Percentiles rank a stretch among this genome's conserved stretches.
phyloP scores from a whole-genome alignment of 441 rosid species.

The Euphorbia corollata region DNA sequence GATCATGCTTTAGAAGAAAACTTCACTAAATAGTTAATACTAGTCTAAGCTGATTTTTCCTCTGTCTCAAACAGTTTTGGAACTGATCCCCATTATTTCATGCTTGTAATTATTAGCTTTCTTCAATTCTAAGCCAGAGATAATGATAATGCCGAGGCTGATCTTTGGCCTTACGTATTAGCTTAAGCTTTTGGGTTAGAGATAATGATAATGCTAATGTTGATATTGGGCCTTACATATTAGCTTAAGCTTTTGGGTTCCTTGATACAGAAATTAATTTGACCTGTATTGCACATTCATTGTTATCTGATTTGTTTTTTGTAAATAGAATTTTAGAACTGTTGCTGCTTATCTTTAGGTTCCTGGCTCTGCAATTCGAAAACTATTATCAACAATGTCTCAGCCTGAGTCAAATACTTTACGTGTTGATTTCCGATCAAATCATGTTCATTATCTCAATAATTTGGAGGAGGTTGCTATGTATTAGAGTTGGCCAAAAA shows the following conservation, averaged over 20 bases:
- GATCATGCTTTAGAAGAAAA: too few species aligned
- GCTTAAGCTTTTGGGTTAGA: too few species aligned
- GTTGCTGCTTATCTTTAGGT: slow-evolving; percentile 44
- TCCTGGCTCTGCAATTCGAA: slow-evolving; percentile 53
- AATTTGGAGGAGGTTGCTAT: slow-evolving; percentile 96
- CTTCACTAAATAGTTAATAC: too few species aligned
- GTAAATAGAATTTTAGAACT: slow-evolving; percentile 18
- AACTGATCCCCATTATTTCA: not conserved
- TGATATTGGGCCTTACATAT: too few species aligned
- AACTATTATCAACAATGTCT: slow-evolving; percentile 59
- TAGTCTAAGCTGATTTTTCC: too few species aligned
- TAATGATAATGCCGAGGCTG: too few species aligned
- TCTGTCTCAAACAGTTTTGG: too few species aligned
- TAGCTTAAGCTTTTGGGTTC: too few species aligned
- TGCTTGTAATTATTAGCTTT: not conserved
- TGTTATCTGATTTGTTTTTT: not conserved
- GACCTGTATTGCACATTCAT: not conserved
- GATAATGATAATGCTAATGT: too few species aligned
- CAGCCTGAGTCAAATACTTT: slow-evolving; percentile 70
- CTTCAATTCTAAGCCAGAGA: not conserved
- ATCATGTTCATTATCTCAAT: slow-evolving; percentile 87
- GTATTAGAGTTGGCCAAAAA: slow-evolving; percentile 95
- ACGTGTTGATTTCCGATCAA: slow-evolving; percentile 94
- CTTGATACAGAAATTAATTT: not conserved
- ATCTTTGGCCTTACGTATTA: too few species aligned